Percentiles rank a stretch among this genome's conserved stretches.
These are phyloP conservation scores for Trichoderma sp. DNA, from an alignment of 2,329 filamentous ascomycete genomes.

Conservation along the genomic window DNA sequence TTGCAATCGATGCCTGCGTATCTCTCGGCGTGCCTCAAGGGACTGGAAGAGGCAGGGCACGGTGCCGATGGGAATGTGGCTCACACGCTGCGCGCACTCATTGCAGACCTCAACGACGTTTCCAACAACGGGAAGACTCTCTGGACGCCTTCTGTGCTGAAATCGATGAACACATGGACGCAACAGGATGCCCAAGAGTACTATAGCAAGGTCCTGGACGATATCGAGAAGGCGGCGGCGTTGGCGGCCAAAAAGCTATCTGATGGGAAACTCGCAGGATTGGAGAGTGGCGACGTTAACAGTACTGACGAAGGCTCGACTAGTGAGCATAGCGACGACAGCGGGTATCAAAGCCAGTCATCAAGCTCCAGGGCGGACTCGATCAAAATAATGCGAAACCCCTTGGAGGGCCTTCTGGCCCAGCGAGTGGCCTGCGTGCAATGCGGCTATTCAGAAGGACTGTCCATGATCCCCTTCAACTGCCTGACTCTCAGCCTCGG, in stretches of 20 bases:
- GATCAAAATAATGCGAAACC: conserved; percentile 61
- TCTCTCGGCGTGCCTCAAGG: conserved; percentile 52
- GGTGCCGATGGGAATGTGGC: conserved; percentile 44
- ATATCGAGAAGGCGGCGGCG: conserved; percentile 76
- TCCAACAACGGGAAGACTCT: conserved; percentile 73
- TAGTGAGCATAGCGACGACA: conserved; percentile 59
- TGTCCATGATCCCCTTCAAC: conserved; percentile 91
- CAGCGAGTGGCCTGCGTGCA: conserved; percentile 85
- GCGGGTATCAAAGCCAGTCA: conserved; percentile 56
- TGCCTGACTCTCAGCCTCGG: conserved; percentile 86
- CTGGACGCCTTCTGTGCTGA: conserved; percentile 80
- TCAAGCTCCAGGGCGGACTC: conserved; percentile 45
- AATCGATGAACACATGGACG: conserved; percentile 92
- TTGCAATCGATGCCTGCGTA: conserved; percentile 70
- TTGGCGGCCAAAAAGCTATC: conserved; percentile 44
- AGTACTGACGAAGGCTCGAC: conserved; percentile 46
- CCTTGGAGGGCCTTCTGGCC: conserved; percentile 82
- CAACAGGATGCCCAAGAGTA: conserved; percentile 99
- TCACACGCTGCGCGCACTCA: conserved; percentile 62
- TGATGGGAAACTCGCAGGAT: conserved; percentile 1
- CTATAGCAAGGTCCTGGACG: conserved; percentile 84
- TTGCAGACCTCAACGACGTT: conserved; percentile 69
- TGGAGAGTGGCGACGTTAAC: conserved; percentile 8
- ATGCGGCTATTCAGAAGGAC: conserved; percentile 84
- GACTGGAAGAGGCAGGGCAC: conserved; percentile 33